These are phyloP conservation scores for Thuja plicata DNA, from an alignment of 83 land plant species.

Conservation along the genomic window DNA sequence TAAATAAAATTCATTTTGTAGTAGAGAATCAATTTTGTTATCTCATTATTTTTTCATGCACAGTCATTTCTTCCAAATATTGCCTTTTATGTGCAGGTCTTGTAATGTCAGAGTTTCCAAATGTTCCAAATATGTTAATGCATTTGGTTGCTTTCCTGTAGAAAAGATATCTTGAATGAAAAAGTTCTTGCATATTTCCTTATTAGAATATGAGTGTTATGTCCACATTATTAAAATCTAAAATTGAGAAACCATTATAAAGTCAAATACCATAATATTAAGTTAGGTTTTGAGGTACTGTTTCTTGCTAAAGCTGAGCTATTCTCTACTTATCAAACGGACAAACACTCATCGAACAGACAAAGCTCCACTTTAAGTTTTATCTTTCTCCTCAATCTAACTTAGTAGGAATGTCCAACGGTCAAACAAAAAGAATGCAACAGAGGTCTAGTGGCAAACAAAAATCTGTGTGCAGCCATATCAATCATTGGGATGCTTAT, in stretches of 20 bases:
- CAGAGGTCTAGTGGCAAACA: neutral
- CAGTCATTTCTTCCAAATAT: neutral
- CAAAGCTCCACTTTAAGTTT: no score
- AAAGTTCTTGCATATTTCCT: neutral
- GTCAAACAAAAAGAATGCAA: neutral
- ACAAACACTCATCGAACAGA: neutral
- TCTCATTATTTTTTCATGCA: neutral
- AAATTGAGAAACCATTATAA: neutral
- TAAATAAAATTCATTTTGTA: neutral
- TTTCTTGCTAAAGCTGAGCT: neutral
- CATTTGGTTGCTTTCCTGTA: no score
- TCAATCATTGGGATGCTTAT: neutral
- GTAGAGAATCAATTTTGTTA: neutral
- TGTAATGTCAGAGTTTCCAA: no score
- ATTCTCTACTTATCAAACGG: neutral
- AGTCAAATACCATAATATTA: neutral
- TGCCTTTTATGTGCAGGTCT: neutral
- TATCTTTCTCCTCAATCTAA: no score
- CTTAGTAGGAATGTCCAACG: neutral
- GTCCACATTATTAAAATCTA: neutral
- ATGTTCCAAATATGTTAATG: no score
- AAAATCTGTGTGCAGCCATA: neutral
- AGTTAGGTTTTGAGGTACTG: neutral
- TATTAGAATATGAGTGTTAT: neutral
- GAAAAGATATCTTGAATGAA: neutral